Percentiles rank a stretch among this genome's conserved stretches.
These are phyloP conservation scores for Tricholoma saponaceum DNA, from an alignment of 768 basidiomycete species.

Conservation along the genomic window DNA sequence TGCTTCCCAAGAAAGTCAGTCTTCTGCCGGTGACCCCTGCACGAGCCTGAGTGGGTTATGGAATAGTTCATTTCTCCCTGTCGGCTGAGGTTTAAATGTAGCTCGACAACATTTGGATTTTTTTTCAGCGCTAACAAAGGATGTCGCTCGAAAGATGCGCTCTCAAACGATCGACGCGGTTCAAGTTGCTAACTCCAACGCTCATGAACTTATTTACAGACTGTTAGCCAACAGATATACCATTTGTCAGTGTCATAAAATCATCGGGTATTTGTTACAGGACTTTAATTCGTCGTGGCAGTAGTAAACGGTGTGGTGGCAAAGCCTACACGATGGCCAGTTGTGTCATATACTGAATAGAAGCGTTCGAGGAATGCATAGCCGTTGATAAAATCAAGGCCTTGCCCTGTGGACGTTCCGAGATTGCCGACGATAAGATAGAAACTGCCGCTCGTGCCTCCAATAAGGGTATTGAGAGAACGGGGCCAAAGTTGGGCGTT, in stretches of 20 bases:
- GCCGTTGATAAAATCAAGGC: conserved; percentile 55
- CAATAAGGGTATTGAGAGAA: conserved; percentile 28
- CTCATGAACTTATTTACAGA: too few relatives aligned
- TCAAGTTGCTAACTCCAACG: too few relatives aligned
- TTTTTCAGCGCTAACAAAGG: too few relatives aligned
- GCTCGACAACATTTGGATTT: too few relatives aligned
- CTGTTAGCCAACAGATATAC: neutral
- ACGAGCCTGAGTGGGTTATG: too few relatives aligned
- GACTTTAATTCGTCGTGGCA: conserved; percentile 35
- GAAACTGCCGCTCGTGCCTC: conserved; percentile 23
- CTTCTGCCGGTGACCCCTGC: too few relatives aligned
- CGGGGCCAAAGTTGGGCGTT: conserved; percentile 37
- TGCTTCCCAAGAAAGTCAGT: too few relatives aligned
- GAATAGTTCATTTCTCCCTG: too few relatives aligned
- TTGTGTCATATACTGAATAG: conserved; percentile 64
- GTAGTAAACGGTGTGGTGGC: conserved; percentile 49
- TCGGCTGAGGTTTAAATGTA: too few relatives aligned
- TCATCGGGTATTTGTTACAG: neutral
- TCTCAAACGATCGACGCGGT: too few relatives aligned
- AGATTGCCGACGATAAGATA: conserved; percentile 35
- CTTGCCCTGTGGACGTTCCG: conserved; percentile 37
- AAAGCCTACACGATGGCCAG: conserved; percentile 53
- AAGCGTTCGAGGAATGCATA: conserved; percentile 54
- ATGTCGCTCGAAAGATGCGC: too few relatives aligned
- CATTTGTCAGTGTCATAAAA: neutral